Evolutionary conservation across 352 stramenopile genomes (phyloP).

Genomic region (Globisporangium sylvaticum): DNA sequence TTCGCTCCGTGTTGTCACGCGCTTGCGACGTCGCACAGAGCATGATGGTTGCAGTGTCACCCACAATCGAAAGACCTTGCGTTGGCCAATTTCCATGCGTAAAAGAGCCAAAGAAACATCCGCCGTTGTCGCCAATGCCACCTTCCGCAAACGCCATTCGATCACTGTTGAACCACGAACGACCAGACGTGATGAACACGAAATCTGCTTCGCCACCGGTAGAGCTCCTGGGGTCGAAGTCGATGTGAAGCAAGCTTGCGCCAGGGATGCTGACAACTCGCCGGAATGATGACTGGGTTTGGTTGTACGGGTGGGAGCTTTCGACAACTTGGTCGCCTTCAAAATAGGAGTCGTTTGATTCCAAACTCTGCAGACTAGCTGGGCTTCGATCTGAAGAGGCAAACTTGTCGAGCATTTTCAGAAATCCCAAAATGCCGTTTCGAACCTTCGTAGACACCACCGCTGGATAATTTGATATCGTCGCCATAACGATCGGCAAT

Average conservation of each 20-base stretch:
- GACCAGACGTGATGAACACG: constrained; percentile 54
- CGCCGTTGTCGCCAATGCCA: constrained; percentile 57
- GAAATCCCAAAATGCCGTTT: constrained; percentile 21
- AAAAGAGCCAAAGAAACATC: constrained; percentile 62
- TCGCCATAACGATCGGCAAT: constrained; percentile 39
- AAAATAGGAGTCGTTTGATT: constrained; percentile 26
- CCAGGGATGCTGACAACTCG: constrained; percentile 54
- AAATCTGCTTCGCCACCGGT: constrained; percentile 64
- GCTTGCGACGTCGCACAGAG: constrained; percentile 60
- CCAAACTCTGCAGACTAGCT: not conserved
- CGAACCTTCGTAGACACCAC: constrained; percentile 27
- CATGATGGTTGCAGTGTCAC: constrained; percentile 66
- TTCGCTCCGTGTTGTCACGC: constrained; percentile 23
- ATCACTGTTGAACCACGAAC: constrained; percentile 58
- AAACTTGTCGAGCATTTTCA: constrained; percentile 27
- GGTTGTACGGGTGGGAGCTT: constrained; percentile 62
- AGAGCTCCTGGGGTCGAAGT: constrained; percentile 61
- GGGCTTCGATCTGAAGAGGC: constrained; percentile 9
- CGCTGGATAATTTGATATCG: constrained; percentile 39
- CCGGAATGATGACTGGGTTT: constrained; percentile 51
- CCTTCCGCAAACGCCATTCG: constrained; percentile 51
- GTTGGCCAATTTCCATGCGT: constrained; percentile 53
- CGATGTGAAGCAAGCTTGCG: constrained; percentile 51
- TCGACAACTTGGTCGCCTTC: constrained; percentile 48
- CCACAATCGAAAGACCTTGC: constrained; percentile 47